Evolutionary conservation across 2,329 filamentous ascomycete species (phyloP), one percentile per base, ranked within the genome.

Genomic region (Lecanicillium sp.): DNA sequence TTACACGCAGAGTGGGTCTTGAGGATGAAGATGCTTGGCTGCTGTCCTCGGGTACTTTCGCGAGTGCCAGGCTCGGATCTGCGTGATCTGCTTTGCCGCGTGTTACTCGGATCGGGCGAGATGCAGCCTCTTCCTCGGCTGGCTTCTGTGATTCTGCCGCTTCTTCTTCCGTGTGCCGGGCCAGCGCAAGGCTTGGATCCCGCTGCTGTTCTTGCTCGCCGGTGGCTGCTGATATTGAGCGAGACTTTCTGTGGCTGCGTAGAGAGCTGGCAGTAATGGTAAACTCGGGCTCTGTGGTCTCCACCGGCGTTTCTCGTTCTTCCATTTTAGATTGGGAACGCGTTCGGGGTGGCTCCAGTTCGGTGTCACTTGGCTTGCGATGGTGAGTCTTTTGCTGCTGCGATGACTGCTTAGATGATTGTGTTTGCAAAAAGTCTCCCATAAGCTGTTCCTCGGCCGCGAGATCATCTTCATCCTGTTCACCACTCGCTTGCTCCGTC

Each of bases 171-270:
- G 34, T 25, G 22, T 25, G 22, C 22, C 11, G 6, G 6, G 17
- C 54, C 30, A 60, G 43, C 20, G 43, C 41, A n/a, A 56, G 37
- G 34, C 55, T 58, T 4, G 57, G 54, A 36, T 61, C 31, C 18
- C n/a, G 9, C 4, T 8, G 31, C 13, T 28, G 35, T 16, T 14
- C 30, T 37, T 34, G 27, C 18, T 20, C n/a, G n/a, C n/a, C 31
- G 38, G 32, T 16, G 16, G 5, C 29, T 11, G 32, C 31, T 38
- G 14, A 28, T 31, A 15, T n/a, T 42, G 18, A 19, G 12, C n/a
- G 38, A 31, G 19, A 38, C 17, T 16, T 29, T 28, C 36, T 34
- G 31, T 38, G 40, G 20, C 36, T 29, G 20, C 16, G 40, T 15
- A 33, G 38, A 3, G 38, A 41, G 3, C 33, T 32, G 6, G 22